Evolutionary conservation across 768 basidiomycete genomes (phyloP), one percentile per base, ranked within the genome.

Genomic region (Trichaptum fuscoviolaceum): DNA sequence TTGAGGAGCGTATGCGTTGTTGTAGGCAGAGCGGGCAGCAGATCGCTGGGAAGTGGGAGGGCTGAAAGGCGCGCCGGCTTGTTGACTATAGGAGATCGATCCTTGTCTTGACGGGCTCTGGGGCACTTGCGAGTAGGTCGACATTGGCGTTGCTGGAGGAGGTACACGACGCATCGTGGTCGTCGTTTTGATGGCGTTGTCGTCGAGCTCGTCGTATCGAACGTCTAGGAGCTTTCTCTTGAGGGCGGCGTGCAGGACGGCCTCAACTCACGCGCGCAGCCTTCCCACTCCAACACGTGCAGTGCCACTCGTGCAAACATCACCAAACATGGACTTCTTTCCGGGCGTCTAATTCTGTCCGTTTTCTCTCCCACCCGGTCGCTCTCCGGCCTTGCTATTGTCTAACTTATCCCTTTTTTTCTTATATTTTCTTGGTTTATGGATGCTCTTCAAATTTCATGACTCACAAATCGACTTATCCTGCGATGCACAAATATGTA

Each of bases 1-100:
- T 72, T 67, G 73, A 30, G 27, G 77, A 73, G 34, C 73, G 35
- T 62, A 76, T 71, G 67, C 73, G 69, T 26, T 70, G 74, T 35
- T 77, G 69, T 0, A 71, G 72, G 20, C 74, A 68, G 6, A 74
- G 65, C 58, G 70, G 62, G 36, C 63, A 66, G 42, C 68, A 68
- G 25, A 67, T 60, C 57, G 71, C 70, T 69, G 69, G 73, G 12
- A 77, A 68, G 61, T 68, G 62, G 52, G 72, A 62, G 35, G 71
- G 23, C 35, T 65, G 52, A 35, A 23, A 58, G 26, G 64, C 36
- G 24, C 26, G 57, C 42, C 12, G 23, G 60, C 34, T 18, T 35
- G 26, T 27, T 61, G 26, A 18, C 26, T 26, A 61, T 61, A 35
- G 60, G 34, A 61, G 26, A 61, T 15, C 15, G 60, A 61, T 5